Conservation (phyloP, 495 filamentous ascomycete genomes). For the Echria macrotheca region DNA sequence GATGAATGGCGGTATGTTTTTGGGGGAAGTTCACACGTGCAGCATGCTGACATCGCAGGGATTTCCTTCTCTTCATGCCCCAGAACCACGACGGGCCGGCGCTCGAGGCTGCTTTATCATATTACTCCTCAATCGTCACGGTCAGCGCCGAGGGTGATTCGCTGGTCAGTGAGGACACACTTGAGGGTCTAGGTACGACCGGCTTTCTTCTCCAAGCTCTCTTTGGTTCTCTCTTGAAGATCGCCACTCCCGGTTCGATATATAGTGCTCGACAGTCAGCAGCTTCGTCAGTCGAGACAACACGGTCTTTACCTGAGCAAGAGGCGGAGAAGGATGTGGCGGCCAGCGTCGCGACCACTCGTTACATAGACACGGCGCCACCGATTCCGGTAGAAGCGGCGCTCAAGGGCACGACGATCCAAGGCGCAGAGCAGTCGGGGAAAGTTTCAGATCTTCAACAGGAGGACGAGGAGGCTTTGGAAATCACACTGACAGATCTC, state of each 20-base stretch:
- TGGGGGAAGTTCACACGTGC: slow-evolving; percentile 6
- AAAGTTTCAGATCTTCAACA: slow-evolving; percentile 22
- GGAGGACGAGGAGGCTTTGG: slow-evolving; percentile 30
- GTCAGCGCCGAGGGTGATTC: slow-evolving; percentile 94
- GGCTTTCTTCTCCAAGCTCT: slow-evolving; percentile 65
- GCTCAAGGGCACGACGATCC: slow-evolving; percentile 12
- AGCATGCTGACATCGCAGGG: slow-evolving; percentile 44
- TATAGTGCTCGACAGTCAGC: slow-evolving; percentile 7
- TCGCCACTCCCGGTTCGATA: slow-evolving; percentile 37
- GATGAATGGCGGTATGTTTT: slow-evolving; percentile 87
- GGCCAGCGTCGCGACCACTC: slow-evolving; percentile 13
- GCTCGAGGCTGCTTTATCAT: slow-evolving; percentile 81
- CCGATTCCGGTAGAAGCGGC: slow-evolving; percentile 13
- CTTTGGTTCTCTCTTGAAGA: slow-evolving; percentile 60
- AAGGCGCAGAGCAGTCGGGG: slow-evolving; percentile 18
- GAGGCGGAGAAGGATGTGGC: background rate
- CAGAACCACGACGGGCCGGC: slow-evolving; percentile 51
- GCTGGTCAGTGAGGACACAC: slow-evolving; percentile 76
- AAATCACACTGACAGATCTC: slow-evolving; percentile 47
- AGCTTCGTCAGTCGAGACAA: slow-evolving; percentile 8
- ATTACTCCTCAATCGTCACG: slow-evolving; percentile 85
- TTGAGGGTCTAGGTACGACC: slow-evolving; percentile 91
- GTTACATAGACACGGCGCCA: slow-evolving; percentile 5
- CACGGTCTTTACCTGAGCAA: no score
- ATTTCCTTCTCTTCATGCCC: slow-evolving; percentile 94